Base-by-base conservation (phyloP, 192 early-diverging fungal species). In the Helicostylum pulchrum region DNA sequence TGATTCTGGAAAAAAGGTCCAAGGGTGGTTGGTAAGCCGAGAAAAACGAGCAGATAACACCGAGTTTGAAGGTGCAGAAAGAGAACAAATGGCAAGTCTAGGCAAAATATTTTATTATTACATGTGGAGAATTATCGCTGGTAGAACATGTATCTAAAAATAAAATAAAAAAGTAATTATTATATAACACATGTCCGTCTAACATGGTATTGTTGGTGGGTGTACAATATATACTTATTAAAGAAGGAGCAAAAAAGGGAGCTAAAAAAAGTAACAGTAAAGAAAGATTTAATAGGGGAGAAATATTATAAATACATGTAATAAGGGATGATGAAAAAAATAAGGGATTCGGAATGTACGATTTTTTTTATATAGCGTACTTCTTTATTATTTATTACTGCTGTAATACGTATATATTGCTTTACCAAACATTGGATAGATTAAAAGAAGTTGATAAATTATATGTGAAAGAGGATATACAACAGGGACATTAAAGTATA, bases 11-110 rank as follows among this genome's bases (percentile, higher is more conserved):
- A 20, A 53, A 6, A 53, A 30, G 7, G 45, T 69, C 21, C 6
- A 63, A 56, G 61, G 62, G 4, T 64, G 62, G 62, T 19, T 69
- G 30, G 67, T 69, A 7, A 69, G 60, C 12, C 67, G 67, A 11
- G 67, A 69, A 46, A 53, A 61, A 31, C 39, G 53, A 12, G 42
- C 4, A 15, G 34, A 54, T 9, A 43, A 51, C 5, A 21, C 31
- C 9, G 8, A 53, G 4, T 53, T 43, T 30, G 39, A 51, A 64
- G 62, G 50, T 20, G 49, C 62, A 53, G 62, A 64, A 53, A 64
- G 19, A 53, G 62, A 64, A 14, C 62, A 64, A 17, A 64, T 64
- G 30, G 36, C 51, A 43, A 64, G 36, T 42, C 19, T 64, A 19
- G 51, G 62, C 15, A 64, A 42, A 39, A 39, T 43, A 19, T 64